A percentile compares a stretch with the other conserved stretches of the same genome.
phyloP scores from a whole-genome alignment of 768 basidiomycete species.

The Asterophora parasitica region DNA sequence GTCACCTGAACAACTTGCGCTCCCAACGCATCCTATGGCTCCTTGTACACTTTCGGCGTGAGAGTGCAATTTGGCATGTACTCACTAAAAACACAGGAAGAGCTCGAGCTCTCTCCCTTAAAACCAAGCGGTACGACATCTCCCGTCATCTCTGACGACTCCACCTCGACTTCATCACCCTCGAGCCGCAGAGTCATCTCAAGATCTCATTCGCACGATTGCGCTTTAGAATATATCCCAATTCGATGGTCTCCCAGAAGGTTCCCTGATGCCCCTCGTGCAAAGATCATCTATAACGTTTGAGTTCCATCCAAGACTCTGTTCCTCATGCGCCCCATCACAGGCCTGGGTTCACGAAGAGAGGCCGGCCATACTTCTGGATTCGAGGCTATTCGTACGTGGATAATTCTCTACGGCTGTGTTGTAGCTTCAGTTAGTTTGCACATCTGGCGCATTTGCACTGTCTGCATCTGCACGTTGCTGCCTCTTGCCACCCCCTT shows the following conservation, averaged over 20 bases:
- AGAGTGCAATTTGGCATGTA: not conserved
- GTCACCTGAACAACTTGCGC: conserved; percentile 45
- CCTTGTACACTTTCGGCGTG: conserved; percentile 19
- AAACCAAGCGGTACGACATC: conserved; percentile 33
- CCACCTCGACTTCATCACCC: conserved; percentile 20
- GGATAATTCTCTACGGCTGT: too few species aligned
- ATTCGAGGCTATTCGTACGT: too few species aligned
- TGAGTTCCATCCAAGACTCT: conserved; percentile 28
- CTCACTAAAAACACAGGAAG: conserved; percentile 29
- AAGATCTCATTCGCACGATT: too few species aligned
- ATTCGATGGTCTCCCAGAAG: conserved; percentile 19
- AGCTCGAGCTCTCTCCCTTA: conserved; percentile 38
- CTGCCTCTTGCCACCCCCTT: too few species aligned
- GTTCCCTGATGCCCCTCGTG: conserved; percentile 32
- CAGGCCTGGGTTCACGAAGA: conserved; percentile 19
- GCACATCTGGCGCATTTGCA: too few species aligned
- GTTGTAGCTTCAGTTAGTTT: too few species aligned
- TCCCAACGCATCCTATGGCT: conserved; percentile 48
- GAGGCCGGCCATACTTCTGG: too few species aligned
- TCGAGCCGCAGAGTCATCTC: too few species aligned
- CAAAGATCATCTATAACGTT: conserved; percentile 28
- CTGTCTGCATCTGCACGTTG: too few species aligned
- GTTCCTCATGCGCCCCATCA: conserved; percentile 31
- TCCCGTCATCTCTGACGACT: conserved; percentile 39
- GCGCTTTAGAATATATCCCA: conserved; percentile 16